phyloP scores from a whole-genome alignment of 371 early-diverging fungal species.

The Mortierella sp. region DNA sequence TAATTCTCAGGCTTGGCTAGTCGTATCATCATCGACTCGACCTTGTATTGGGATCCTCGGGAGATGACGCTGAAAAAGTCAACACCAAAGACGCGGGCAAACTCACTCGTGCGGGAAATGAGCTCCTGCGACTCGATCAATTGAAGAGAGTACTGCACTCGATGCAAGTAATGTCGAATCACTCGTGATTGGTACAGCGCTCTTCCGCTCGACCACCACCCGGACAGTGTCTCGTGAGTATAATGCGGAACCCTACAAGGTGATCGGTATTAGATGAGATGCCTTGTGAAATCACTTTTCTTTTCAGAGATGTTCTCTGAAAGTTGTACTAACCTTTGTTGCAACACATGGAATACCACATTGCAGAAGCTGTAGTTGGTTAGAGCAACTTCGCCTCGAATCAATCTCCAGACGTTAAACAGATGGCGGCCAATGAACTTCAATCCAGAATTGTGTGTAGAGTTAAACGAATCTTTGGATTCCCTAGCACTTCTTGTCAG shows the following conservation, averaged over 20 bases:
- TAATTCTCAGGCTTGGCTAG: slow-evolving; percentile 85
- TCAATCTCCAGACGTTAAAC: slow-evolving; percentile 89
- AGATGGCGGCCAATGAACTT: slow-evolving; percentile 81
- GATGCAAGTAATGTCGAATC: slow-evolving; percentile 73
- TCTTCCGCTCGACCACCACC: slow-evolving; percentile 68
- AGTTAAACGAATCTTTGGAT: slow-evolving; percentile 36
- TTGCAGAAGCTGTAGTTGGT: slow-evolving; percentile 85
- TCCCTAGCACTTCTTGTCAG: slow-evolving; percentile 49
- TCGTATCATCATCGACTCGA: slow-evolving; percentile 88
- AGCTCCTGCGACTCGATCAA: slow-evolving; percentile 79
- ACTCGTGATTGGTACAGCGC: slow-evolving; percentile 68
- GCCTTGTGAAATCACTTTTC: too few relatives aligned
- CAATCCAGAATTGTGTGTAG: slow-evolving; percentile 67
- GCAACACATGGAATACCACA: slow-evolving; percentile 74
- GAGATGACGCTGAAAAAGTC: slow-evolving; percentile 87
- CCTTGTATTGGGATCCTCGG: slow-evolving; percentile 91
- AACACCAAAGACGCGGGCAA: slow-evolving; percentile 89
- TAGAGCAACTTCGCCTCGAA: slow-evolving; percentile 76
- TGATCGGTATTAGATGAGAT: not conserved
- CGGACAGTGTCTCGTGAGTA: slow-evolving; percentile 62
- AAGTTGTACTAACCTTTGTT: too few relatives aligned
- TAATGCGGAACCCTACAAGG: slow-evolving; percentile 70
- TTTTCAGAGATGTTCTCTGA: too few relatives aligned
- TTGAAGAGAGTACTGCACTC: slow-evolving; percentile 72
- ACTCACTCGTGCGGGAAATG: slow-evolving; percentile 81